Evolutionary conservation across 441 rosid species (phyloP).

Genomic region (Gossypium trilobum): DNA sequence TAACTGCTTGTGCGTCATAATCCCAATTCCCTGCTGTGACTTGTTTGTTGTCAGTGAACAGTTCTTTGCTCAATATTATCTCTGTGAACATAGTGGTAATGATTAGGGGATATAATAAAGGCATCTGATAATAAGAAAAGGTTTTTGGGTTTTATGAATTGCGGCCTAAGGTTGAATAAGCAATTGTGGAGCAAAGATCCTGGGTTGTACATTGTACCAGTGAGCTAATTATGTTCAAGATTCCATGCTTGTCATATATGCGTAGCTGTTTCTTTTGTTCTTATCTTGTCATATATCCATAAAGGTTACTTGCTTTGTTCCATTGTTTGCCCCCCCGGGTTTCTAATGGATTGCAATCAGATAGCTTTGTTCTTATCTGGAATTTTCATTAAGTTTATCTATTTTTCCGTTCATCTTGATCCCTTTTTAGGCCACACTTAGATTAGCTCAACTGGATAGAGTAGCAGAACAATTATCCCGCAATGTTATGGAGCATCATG

Average conservation of each 20-base stretch:
- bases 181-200: neutral
- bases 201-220: neutral
- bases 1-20: neutral
- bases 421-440: constrained; percentile 63
- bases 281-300: no score
- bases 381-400: constrained; percentile 4
- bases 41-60: neutral
- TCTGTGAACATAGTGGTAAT: neutral
- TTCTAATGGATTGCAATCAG: neutral
- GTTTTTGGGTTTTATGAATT: neutral
- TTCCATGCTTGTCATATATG: neutral
- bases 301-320: neutral
- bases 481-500: constrained; percentile 91
- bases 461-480: constrained; percentile 72
- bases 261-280: neutral
- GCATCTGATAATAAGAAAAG: neutral
- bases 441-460: constrained; percentile 77
- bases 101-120: neutral
- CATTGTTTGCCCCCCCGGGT: neutral
- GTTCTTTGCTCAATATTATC: neutral
- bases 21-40: neutral
- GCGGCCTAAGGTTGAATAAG: neutral
- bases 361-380: neutral
- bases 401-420: constrained; percentile 11
- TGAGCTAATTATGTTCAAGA: constrained; percentile 8